Conservation (phyloP, 306 rosid species). For the Cicer arietinum region DNA sequence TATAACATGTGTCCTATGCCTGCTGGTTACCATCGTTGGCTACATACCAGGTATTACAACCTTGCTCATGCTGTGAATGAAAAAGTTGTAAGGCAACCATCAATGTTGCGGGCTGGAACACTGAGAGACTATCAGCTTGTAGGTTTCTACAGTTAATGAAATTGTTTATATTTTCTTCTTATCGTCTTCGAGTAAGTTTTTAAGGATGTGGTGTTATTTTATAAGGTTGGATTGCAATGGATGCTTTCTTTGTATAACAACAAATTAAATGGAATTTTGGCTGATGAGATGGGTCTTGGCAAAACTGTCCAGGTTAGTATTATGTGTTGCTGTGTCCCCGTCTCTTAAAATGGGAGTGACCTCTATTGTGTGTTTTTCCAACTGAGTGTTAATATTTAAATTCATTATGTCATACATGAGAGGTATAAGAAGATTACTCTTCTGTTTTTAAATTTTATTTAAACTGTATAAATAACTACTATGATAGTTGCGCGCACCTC, state of each 20-base stretch:
- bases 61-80: conserved; percentile 99
- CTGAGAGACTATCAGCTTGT: conserved; percentile 99
- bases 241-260: conserved; percentile 98
- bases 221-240: conserved; percentile 98
- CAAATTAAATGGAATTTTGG: conserved; percentile 95
- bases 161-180: conserved; percentile 30
- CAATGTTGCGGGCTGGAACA: conserved; percentile 91
- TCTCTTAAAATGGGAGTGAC: conserved; percentile 29
- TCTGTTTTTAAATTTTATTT: neutral
- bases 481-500: conserved; percentile 5
- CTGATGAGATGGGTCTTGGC: conserved; percentile 99
- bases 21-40: conserved; percentile 34
- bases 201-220: conserved; percentile 39
- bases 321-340: conserved; percentile 17
- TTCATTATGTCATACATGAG: conserved; percentile 34
- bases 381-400: conserved; percentile 29
- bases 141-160: conserved; percentile 52
- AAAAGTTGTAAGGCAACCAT: conserved; percentile 84
- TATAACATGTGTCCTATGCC: conserved; percentile 36
- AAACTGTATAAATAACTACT: conserved; percentile 28
- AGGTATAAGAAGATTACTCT: conserved; percentile 13
- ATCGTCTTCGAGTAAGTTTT: conserved; percentile 18
- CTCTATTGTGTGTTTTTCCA: conserved; percentile 1
- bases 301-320: conserved; percentile 92
- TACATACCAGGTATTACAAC: conserved; percentile 76